Conservation (phyloP, 257 asterid genomes). For the Scutellaria galericulata region DNA sequence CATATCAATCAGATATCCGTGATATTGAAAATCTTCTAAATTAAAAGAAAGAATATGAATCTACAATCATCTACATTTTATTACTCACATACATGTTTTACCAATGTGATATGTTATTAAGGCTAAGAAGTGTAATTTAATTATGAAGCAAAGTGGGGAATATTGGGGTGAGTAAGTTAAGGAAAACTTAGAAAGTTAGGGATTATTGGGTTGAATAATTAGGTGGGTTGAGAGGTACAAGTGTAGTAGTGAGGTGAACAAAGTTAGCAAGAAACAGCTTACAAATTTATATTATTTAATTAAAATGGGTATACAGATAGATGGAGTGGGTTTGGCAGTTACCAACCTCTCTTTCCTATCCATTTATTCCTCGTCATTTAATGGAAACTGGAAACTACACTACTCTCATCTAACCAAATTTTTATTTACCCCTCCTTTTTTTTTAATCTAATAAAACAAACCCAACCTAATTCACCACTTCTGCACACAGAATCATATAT, state of each 20-base stretch:
- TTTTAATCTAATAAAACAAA: constrained; percentile 22
- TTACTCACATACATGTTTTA: too few species aligned
- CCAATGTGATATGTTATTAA: not conserved
- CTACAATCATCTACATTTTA: too few species aligned
- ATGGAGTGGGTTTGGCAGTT: constrained; percentile 52
- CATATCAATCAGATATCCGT: too few species aligned
- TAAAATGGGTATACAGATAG: constrained; percentile 30
- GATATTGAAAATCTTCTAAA: too few species aligned
- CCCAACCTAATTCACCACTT: constrained; percentile 68
- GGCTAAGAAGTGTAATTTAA: not conserved
- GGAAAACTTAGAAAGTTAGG: constrained; percentile 41
- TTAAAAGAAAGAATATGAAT: too few species aligned
- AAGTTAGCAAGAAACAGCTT: constrained; percentile 33
- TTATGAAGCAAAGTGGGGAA: not conserved
- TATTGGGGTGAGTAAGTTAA: constrained; percentile 38
- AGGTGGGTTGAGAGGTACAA: constrained; percentile 53
- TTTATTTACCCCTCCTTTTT: constrained; percentile 22
- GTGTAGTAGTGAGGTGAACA: constrained; percentile 32
- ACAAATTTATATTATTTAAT: constrained; percentile 7
- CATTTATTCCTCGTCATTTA: constrained; percentile 56
- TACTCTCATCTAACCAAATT: constrained; percentile 30
- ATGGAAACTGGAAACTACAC: constrained; percentile 43
- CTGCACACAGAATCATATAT: too few species aligned
- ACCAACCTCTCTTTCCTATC: constrained; percentile 65
- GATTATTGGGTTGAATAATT: constrained; percentile 39